Conservation (phyloP, 2,329 filamentous ascomycete species). For the Drechslerella stenobrocha region DNA sequence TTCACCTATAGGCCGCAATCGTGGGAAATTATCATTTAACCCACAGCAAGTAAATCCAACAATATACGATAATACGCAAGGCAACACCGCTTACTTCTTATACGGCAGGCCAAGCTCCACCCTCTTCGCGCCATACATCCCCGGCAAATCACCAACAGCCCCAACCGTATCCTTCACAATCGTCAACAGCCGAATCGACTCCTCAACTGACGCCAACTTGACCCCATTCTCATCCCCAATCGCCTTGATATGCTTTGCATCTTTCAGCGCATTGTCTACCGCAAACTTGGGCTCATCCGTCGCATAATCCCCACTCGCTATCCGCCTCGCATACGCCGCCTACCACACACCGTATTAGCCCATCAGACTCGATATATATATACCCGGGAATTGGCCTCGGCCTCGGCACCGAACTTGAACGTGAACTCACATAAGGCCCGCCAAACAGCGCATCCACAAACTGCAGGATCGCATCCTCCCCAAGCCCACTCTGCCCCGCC, state of each 20-base stretch:
- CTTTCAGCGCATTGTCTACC: slow-evolving; percentile 80
- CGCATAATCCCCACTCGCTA: slow-evolving; percentile 72
- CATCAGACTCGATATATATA: not conserved
- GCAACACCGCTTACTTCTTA: too few species aligned
- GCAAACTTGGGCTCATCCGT: slow-evolving; percentile 78
- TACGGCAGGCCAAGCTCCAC: slow-evolving; percentile 31
- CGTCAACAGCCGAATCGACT: slow-evolving; percentile 70
- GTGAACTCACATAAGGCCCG: slow-evolving; percentile 42
- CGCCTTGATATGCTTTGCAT: slow-evolving; percentile 71
- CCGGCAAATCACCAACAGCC: slow-evolving; percentile 65
- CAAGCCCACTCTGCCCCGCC: slow-evolving; percentile 79
- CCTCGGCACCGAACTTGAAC: too few species aligned
- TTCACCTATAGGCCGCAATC: too few species aligned
- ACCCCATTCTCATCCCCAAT: slow-evolving; percentile 68
- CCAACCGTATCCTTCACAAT: slow-evolving; percentile 71
- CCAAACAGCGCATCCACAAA: slow-evolving; percentile 63
- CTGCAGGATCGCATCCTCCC: slow-evolving; percentile 68
- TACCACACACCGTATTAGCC: slow-evolving; percentile 56
- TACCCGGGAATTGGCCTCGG: not conserved
- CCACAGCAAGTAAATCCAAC: too few species aligned
- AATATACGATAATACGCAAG: too few species aligned
- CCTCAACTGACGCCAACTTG: slow-evolving; percentile 67
- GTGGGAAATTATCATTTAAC: too few species aligned
- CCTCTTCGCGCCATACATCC: slow-evolving; percentile 44
- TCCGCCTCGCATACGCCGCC: slow-evolving; percentile 72